A percentile compares a stretch with the other conserved stretches of the same genome.
Evolutionary conservation across 2,329 filamentous ascomycete genomes (phyloP).

Genomic region (Mycogone perniciosa): DNA sequence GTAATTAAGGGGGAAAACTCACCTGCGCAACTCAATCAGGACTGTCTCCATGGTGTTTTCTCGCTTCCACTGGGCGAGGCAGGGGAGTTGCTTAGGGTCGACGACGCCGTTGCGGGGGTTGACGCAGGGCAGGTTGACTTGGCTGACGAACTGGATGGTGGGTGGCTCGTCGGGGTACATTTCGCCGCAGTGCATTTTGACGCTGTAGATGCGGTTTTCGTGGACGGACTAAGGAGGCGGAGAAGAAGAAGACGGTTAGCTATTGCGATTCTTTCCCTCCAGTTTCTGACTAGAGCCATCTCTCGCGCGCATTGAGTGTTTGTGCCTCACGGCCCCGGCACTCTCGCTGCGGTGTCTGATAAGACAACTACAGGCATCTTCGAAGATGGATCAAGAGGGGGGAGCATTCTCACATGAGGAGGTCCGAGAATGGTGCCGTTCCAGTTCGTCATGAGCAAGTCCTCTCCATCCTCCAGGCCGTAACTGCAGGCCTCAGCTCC

Average conservation of each 20-base stretch:
- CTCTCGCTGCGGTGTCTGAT: no score
- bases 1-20: constrained; percentile 18
- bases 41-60: constrained; percentile 95
- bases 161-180: constrained; percentile 87
- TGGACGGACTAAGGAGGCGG: constrained; percentile 66
- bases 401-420: constrained; percentile 62
- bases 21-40: constrained; percentile 78
- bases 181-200: constrained; percentile 91
- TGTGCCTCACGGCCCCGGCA: neutral
- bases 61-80: constrained; percentile 83
- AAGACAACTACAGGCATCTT: neutral
- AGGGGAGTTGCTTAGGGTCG: constrained; percentile 75
- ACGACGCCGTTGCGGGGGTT: constrained; percentile 75
- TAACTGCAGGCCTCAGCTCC: constrained; percentile 97
- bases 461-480: constrained; percentile 86
- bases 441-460: constrained; percentile 97
- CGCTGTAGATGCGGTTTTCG: constrained; percentile 97
- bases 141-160: constrained; percentile 84
- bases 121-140: constrained; percentile 95
- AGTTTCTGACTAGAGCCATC: neutral
- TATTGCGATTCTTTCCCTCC: constrained; percentile 1
- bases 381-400: neutral
- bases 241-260: constrained; percentile 7
- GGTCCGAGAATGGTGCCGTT: constrained; percentile 96
- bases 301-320: constrained; percentile 1